Conservation (phyloP, 1,284 basidiomycete species). For the Ganoderma sinense region DNA sequence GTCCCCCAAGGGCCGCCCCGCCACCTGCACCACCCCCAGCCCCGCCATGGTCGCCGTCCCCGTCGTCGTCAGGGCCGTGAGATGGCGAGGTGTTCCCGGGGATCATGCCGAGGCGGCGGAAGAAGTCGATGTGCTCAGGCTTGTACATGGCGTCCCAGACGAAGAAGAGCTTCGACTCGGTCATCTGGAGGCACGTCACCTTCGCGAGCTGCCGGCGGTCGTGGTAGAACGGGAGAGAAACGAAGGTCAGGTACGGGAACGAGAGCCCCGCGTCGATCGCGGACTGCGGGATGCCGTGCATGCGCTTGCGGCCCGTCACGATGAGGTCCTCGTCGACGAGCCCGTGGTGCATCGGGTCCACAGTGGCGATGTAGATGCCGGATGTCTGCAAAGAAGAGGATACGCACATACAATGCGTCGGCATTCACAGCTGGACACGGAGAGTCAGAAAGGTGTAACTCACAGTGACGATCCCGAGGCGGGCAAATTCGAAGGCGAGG, state of each 20-base stretch:
- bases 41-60: background rate
- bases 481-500: conserved; percentile 59
- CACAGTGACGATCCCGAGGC: conserved; percentile 60
- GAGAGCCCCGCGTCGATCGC: conserved; percentile 30
- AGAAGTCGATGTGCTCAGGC: conserved; percentile 26
- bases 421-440: background rate
- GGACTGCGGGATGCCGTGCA: conserved; percentile 24
- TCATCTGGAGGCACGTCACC: conserved; percentile 65
- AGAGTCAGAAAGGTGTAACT: conserved; percentile 27
- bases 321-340: conserved; percentile 24
- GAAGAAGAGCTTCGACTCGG: conserved; percentile 45
- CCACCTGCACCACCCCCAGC: conserved; percentile 4
- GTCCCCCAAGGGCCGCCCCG: too few species aligned
- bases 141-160: conserved; percentile 34
- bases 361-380: conserved; percentile 42
- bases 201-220: conserved; percentile 41
- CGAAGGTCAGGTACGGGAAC: conserved; percentile 42
- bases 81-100: conserved; percentile 4
- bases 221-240: conserved; percentile 48
- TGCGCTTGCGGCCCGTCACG: conserved; percentile 21
- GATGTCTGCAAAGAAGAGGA: conserved; percentile 44
- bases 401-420: background rate
- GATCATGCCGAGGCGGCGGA: conserved; percentile 18
- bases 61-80: background rate
- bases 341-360: conserved; percentile 33